Evolutionary conservation across 768 basidiomycete species (phyloP), one percentile per base, ranked within the genome.

Genomic region (Trametes meyenii): DNA sequence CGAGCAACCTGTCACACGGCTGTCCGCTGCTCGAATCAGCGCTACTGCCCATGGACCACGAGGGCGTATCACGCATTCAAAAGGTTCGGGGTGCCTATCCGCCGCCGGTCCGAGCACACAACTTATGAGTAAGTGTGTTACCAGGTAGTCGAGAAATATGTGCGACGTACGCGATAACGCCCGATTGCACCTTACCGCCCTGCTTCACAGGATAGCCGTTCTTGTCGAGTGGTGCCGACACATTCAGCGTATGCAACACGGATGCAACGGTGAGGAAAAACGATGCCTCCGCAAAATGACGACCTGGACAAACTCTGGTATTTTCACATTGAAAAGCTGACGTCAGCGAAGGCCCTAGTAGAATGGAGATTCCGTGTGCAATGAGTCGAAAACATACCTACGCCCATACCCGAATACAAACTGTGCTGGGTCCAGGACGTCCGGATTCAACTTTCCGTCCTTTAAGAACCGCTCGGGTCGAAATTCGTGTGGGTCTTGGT

Each of bases 401-500:
- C 54, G 39, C 11, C 52, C 36, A 21, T 40, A 45, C 0, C 52
- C 45, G 6, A 58, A 58, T 2, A 19, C 51, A 33, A 33, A 51
- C 6, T 59, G 29, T 11, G 26, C n/a, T 3, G 68, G 68, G 35
- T 67, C 67, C 21, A 24, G 26, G 7, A 62, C 23, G n/a, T 42
- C 40, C 5, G 49, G 49, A 8, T 58, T 38, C 11, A 58, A n/a
- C 39, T 51, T 46, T 1, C 61, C 61, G 13, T 58, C 60, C 17
- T 53, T 53, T 19, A 66, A 33, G 68, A 75, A 79, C 48, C 78
- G 71, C 39, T 74, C 74, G 14, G 78, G 79, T 21, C 68, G 50
- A 69, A 78, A 80, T n/a, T 63, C 66, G 60, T 68, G 63, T 1
- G 78, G 76, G 29, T 69, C 69, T 10, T 55, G 60, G 57, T 78